Evolutionary conservation across 2,329 filamentous ascomycete species (phyloP), one percentile per base, ranked within the genome.

Genomic region (Lachnellula subtilissima): DNA sequence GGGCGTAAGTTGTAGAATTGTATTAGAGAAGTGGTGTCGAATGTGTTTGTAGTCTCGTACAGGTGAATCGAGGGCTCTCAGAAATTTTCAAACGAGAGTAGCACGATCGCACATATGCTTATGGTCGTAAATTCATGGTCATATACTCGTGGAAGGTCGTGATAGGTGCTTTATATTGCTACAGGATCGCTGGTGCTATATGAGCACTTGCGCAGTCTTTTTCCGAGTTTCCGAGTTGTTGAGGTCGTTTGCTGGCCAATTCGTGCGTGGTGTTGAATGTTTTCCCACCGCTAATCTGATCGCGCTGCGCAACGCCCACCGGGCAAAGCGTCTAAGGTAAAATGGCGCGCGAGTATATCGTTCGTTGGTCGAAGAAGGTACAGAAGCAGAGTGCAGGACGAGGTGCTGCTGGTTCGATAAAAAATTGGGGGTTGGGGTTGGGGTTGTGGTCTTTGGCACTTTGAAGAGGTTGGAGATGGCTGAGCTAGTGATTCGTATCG

Each of bases 101-200:
- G 57, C 56, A 62, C 54, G 48, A 57, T 64, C 54, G 60, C 65
- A 55, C 48, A 50, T 35, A 46, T 49, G 57, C 56, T 62, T 53
- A 64, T 52, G 57, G 54, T 61, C 56, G 61, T 61, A 61, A 61
- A 61, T 56, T 64, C 64, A 67, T 68, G 48, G 54, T 64, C 59
- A 50, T 52, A 51, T 22, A 25, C 39, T 53, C 50, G 52, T 52
- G 37, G 40, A 36, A 53, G 55, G 55, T 61, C 59, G 56, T 53
- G 36, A 59, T 51, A 25, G 51, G 25, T 55, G 40, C 25, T n/a
- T 37, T 28, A 35, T 51, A 9, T 28, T 35, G 51, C 52, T 53
- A 55, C 52, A 57, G 50, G 19, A 46, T 28, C 32, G 43, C 25
- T 48, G 42, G 35, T 50, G 9, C 40, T 42, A 50, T 47, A 59